phyloP scores from a whole-genome alignment of 306 rosid genomes.

The Vigna trinervia region DNA sequence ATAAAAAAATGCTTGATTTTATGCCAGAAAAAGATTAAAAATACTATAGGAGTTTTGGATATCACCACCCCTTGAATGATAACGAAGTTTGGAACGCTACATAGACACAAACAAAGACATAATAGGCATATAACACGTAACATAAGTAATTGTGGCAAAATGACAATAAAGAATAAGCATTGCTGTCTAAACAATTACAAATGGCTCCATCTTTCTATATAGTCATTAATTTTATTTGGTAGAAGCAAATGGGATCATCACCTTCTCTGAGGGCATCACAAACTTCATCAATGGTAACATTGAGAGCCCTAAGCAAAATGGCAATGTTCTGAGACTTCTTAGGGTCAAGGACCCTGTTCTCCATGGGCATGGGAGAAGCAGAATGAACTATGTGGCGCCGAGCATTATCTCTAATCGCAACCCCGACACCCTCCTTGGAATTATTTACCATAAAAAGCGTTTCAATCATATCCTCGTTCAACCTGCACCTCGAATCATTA shows the following conservation, averaged over 20 bases:
- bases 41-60: background rate
- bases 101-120: background rate
- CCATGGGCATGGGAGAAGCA: constrained; percentile 50
- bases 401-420: constrained; percentile 58
- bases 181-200: background rate
- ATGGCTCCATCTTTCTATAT: no score
- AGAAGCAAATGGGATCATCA: constrained; percentile 4
- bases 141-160: background rate
- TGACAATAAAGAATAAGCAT: constrained; percentile 1
- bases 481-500: constrained; percentile 55
- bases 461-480: constrained; percentile 97
- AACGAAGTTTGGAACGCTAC: background rate
- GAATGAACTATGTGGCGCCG: constrained; percentile 55
- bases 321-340: constrained; percentile 93
- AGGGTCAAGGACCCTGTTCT: constrained; percentile 85
- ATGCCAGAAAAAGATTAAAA: constrained; percentile 3
- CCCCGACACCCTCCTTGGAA: constrained; percentile 50
- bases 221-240: no score
- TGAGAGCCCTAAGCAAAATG: constrained; percentile 80
- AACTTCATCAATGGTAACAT: constrained; percentile 87
- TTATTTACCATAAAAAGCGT: constrained; percentile 77
- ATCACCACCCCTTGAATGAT: background rate
- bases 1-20: background rate
- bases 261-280: constrained; percentile 93
- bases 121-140: background rate